Evolutionary conservation across 345 rosid genomes (phyloP).

Genomic region (Populus pruinosa): DNA sequence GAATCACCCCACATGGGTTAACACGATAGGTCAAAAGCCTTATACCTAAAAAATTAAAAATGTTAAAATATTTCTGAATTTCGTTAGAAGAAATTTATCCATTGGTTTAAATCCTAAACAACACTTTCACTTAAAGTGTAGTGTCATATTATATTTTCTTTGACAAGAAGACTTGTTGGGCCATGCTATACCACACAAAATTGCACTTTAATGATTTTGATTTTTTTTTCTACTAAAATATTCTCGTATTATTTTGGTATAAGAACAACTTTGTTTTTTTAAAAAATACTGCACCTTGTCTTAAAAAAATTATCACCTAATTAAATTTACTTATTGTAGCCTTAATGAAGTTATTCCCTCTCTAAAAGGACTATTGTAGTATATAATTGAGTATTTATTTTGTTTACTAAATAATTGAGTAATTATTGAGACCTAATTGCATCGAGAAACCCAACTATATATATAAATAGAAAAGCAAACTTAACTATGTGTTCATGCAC

Average conservation of each 20-base stretch:
- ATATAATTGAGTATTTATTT: background rate
- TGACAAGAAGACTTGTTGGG: background rate
- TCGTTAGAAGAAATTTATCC: background rate
- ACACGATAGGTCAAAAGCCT: background rate
- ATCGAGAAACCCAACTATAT: background rate
- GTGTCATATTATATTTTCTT: background rate
- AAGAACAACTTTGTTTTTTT: background rate
- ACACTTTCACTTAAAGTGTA: background rate
- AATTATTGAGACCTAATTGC: background rate
- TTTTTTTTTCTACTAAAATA: background rate
- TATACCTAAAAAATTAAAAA: background rate
- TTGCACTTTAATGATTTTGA: background rate
- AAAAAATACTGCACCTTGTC: background rate
- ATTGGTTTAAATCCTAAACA: background rate
- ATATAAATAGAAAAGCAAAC: background rate
- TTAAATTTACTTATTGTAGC: too few relatives aligned
- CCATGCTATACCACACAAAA: background rate
- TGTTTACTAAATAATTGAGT: background rate
- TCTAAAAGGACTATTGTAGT: background rate
- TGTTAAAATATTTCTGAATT: background rate
- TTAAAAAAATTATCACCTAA: background rate
- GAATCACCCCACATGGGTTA: background rate
- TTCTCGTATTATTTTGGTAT: background rate
- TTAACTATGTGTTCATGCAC: background rate
- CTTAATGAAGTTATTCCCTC: too few relatives aligned